These are phyloP conservation scores for Pleodorina starrii DNA, from an alignment of 139 green algal species.

Conservation along the genomic window DNA sequence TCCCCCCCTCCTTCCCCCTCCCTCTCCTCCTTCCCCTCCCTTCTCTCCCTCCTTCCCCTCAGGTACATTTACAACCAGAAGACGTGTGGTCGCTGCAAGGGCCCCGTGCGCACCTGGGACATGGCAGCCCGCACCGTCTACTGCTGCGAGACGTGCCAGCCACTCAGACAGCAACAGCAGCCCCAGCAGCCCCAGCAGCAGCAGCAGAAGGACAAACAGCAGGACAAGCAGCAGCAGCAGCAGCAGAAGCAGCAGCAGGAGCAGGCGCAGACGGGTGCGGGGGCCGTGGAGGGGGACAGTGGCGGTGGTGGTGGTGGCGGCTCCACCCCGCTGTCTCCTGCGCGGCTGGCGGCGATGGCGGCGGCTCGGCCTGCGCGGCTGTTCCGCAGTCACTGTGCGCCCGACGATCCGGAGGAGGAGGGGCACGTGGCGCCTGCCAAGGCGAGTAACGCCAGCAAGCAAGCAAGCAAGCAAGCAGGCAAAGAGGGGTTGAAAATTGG, in stretches of 20 bases:
- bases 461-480: too few species aligned
- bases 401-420: conserved; percentile 67
- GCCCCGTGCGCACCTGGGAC: conserved; percentile 76
- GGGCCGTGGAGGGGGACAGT: neutral
- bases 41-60: neutral
- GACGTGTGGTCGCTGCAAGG: conserved; percentile 79
- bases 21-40: too few species aligned
- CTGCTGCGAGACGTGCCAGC: conserved; percentile 83
- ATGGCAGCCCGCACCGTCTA: conserved; percentile 86
- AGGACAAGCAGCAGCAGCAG: conserved; percentile 12
- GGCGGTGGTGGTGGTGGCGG: neutral
- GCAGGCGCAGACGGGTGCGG: neutral
- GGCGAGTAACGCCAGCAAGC: too few species aligned
- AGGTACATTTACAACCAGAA: conserved; percentile 93
- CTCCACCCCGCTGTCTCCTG: conserved; percentile 24
- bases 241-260: neutral
- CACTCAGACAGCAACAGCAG: conserved; percentile 52
- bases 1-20: too few species aligned
- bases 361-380: neutral
- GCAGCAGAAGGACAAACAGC: neutral
- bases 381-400: conserved; percentile 84
- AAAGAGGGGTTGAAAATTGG: too few species aligned
- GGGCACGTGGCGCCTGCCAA: neutral
- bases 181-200: neutral
- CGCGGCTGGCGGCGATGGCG: conserved; percentile 37